phyloP scores from a whole-genome alignment of 257 asterid species.

The Paulownia fortunei region DNA sequence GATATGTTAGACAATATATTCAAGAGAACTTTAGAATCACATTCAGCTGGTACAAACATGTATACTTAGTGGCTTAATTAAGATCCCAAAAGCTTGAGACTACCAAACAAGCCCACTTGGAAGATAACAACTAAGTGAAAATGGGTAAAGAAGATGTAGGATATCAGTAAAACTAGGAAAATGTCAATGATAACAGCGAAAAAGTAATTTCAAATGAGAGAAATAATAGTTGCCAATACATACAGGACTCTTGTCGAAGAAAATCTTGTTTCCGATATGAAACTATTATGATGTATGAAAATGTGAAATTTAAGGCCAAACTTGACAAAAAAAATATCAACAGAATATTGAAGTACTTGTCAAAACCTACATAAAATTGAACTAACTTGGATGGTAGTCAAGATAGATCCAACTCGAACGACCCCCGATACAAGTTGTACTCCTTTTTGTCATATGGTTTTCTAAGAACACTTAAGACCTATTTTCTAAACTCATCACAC shows the following conservation, averaged over 20 bases:
- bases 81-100: not conserved
- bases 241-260: not conserved
- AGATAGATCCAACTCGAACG: slow-evolving; percentile 29
- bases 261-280: not conserved
- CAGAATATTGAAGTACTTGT: not conserved
- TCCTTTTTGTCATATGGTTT: slow-evolving; percentile 45
- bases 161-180: not conserved
- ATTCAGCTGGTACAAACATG: not conserved
- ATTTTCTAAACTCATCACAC: slow-evolving; percentile 32
- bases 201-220: not conserved
- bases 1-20: not conserved
- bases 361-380: not conserved
- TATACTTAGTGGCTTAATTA: not conserved
- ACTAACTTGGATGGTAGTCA: slow-evolving; percentile 11
- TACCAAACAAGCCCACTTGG: not conserved
- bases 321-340: not conserved
- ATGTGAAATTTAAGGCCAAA: not conserved
- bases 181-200: not conserved
- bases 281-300: not conserved
- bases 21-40: not conserved
- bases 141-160: not conserved
- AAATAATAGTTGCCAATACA: too few relatives aligned
- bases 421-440: slow-evolving; percentile 28
- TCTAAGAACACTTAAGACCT: slow-evolving; percentile 33
- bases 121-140: not conserved